Evolutionary conservation across 2,329 filamentous ascomycete species (phyloP).

Genomic region (Scopulariopsis brevicaulis): DNA sequence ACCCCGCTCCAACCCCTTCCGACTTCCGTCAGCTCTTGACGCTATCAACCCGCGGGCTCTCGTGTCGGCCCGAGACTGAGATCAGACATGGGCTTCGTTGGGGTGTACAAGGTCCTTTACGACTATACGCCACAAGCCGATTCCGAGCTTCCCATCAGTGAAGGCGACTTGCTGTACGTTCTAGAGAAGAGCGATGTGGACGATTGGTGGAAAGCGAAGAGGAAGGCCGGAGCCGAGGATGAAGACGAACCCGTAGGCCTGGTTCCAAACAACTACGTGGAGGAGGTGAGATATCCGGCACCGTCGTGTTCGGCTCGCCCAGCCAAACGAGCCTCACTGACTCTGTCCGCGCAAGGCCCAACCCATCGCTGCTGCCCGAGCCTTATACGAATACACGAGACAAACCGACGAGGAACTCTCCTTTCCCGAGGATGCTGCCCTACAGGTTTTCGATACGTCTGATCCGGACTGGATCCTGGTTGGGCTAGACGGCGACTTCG

Average conservation of each 20-base stretch:
- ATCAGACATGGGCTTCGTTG: slow-evolving; percentile 71
- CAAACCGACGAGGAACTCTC: slow-evolving; percentile 98
- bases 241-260: slow-evolving; percentile 86
- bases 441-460: slow-evolving; percentile 79
- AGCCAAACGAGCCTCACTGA: background rate
- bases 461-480: slow-evolving; percentile 97
- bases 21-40: background rate
- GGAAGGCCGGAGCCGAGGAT: slow-evolving; percentile 70
- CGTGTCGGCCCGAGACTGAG: background rate
- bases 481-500: slow-evolving; percentile 72
- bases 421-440: slow-evolving; percentile 75
- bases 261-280: slow-evolving; percentile 89
- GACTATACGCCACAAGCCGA: slow-evolving; percentile 83
- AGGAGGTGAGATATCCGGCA: slow-evolving; percentile 53
- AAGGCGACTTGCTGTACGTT: slow-evolving; percentile 83
- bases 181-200: slow-evolving; percentile 67
- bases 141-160: slow-evolving; percentile 72
- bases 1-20: background rate
- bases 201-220: slow-evolving; percentile 96
- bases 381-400: slow-evolving; percentile 95
- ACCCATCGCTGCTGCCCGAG: slow-evolving; percentile 55
- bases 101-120: slow-evolving; percentile 83
- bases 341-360: slow-evolving; percentile 30
- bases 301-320: background rate
- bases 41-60: background rate